Percentiles rank a stretch among this genome's conserved stretches.
These are phyloP conservation scores for Maudiozyma saulgeensis DNA, from an alignment of 805 yeast species.

Conservation along the genomic window DNA sequence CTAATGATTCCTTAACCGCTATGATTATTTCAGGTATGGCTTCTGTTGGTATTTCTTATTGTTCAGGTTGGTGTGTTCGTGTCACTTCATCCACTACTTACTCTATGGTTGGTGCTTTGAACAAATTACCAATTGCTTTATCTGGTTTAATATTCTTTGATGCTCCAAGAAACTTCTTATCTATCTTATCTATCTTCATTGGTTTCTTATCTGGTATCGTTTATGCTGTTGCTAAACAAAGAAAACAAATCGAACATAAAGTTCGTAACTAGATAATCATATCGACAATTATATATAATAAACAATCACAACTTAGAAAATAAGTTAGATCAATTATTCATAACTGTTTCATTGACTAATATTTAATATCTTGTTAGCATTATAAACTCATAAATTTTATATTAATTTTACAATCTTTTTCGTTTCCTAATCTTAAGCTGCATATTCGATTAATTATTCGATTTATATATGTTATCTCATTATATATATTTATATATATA, in stretches of 20 bases:
- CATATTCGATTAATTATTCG: background rate
- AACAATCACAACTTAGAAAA: background rate
- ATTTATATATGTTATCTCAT: background rate
- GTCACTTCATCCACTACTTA: constrained; percentile 97
- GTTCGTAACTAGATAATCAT: constrained; percentile 4
- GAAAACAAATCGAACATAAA: constrained; percentile 41
- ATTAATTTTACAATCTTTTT: too few species aligned
- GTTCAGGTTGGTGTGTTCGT: constrained; percentile 99
- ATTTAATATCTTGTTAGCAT: too few species aligned
- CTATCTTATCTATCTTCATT: constrained; percentile 79
- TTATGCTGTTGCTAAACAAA: constrained; percentile 90
- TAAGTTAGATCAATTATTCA: background rate
- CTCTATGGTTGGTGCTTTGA: constrained; percentile 98
- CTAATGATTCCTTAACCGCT: constrained; percentile 57
- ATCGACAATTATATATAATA: background rate
- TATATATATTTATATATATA: background rate
- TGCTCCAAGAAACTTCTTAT: constrained; percentile 87
- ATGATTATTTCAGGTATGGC: constrained; percentile 91
- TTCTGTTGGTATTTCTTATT: constrained; percentile 94
- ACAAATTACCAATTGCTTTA: constrained; percentile 94
- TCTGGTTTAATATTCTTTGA: constrained; percentile 92
- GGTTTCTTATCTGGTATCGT: constrained; percentile 96
- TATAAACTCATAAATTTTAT: too few species aligned
- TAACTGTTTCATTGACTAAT: too few species aligned
- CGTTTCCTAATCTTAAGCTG: too few species aligned